These are phyloP conservation scores for Lasiosphaeris hirsuta DNA, from an alignment of 495 filamentous ascomycete genomes.

Conservation along the genomic window DNA sequence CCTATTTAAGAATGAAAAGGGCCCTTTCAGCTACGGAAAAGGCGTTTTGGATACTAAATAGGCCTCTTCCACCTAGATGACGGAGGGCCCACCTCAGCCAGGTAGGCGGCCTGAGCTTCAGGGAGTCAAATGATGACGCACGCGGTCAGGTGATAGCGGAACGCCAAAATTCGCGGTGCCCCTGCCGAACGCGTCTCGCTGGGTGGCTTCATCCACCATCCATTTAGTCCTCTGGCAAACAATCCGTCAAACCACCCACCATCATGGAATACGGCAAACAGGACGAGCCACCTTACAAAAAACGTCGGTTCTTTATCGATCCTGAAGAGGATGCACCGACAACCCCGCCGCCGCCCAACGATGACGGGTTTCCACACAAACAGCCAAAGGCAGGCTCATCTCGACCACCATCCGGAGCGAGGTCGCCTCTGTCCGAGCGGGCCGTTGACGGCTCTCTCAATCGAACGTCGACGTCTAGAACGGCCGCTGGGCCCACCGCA, in stretches of 20 bases:
- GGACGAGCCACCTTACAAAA: conserved; percentile 69
- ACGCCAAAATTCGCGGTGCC: conserved; percentile 34
- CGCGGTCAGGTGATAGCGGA: conserved; percentile 29
- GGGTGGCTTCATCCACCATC: no score
- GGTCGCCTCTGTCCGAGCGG: conserved; percentile 22
- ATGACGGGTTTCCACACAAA: no score
- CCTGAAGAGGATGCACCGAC: conserved; percentile 31
- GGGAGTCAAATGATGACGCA: conserved; percentile 13
- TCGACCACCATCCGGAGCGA: not conserved
- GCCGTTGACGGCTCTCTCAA: conserved; percentile 14
- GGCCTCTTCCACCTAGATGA: no score
- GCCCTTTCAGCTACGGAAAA: no score
- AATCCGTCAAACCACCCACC: not conserved
- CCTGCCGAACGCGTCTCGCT: not conserved
- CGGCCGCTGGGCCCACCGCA: not conserved
- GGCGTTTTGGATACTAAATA: no score
- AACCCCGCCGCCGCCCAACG: not conserved
- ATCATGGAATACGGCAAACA: conserved; percentile 54
- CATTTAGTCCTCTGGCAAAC: no score
- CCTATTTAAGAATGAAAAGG: no score
- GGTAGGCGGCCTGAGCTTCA: no score
- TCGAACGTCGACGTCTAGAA: not conserved
- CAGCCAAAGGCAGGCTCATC: not conserved
- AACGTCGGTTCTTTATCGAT: conserved; percentile 76
- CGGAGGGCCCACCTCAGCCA: no score